Conservation (phyloP, 164 flowering plant genomes). For the Paratinospora sagittata region DNA sequence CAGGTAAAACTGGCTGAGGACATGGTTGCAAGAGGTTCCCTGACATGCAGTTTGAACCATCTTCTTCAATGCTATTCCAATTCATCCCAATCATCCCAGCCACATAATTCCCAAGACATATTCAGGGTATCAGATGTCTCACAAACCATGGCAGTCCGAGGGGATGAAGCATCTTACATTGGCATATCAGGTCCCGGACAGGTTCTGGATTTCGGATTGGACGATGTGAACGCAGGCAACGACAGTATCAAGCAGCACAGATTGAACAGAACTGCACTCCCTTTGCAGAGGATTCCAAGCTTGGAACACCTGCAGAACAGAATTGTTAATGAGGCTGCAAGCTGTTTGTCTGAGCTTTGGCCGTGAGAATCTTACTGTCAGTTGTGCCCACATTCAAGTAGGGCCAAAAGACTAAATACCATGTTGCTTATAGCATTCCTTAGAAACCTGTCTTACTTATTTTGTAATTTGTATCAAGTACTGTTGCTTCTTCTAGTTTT, state of each 20-base stretch:
- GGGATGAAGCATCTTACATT: slow-evolving; percentile 26
- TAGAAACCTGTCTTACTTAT: background rate
- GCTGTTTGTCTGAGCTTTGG: slow-evolving; percentile 49
- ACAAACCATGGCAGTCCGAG: slow-evolving; percentile 31
- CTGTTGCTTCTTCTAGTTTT: background rate
- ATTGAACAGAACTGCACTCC: slow-evolving; percentile 5
- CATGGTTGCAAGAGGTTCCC: slow-evolving; percentile 49
- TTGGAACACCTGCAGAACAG: slow-evolving; percentile 18
- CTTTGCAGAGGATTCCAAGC: slow-evolving; percentile 19
- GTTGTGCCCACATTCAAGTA: background rate
- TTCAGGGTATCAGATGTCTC: slow-evolving; percentile 27
- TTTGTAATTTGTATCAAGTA: background rate
- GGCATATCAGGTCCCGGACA: slow-evolving; percentile 25
- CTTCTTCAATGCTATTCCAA: slow-evolving; percentile 39
- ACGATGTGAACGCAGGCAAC: slow-evolving; percentile 12
- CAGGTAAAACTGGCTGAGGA: slow-evolving; percentile 76
- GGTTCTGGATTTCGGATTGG: slow-evolving; percentile 25
- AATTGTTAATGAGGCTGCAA: slow-evolving; percentile 30
- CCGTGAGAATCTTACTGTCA: slow-evolving; percentile 25
- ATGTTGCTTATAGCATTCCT: background rate
- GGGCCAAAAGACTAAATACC: background rate
- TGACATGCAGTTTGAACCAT: slow-evolving; percentile 47
- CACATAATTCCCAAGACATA: slow-evolving; percentile 19
- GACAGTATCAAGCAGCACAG: slow-evolving; percentile 21
- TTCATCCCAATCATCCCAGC: slow-evolving; percentile 32